A percentile compares a stretch with the other conserved stretches of the same genome.
Evolutionary conservation across 805 yeast genomes (phyloP).

Genomic region (Metahyphopichia silvanorum): DNA sequence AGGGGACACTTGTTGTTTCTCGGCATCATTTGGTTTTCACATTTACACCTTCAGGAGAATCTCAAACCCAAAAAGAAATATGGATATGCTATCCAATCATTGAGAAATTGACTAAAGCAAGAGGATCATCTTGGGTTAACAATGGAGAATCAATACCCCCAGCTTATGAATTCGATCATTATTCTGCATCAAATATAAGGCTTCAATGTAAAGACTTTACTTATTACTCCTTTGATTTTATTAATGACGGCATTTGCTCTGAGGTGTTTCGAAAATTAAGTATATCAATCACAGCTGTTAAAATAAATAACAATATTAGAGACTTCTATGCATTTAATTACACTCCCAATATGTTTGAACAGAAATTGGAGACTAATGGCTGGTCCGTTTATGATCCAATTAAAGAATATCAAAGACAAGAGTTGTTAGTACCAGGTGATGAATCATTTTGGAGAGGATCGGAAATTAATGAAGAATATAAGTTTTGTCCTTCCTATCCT

Average conservation of each 20-base stretch:
- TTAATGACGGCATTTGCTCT: slow-evolving; percentile 51
- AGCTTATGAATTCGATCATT: slow-evolving; percentile 26
- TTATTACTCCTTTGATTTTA: slow-evolving; percentile 73
- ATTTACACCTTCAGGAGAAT: slow-evolving; percentile 13
- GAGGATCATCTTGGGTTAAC: slow-evolving; percentile 48
- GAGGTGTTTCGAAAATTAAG: slow-evolving; percentile 74
- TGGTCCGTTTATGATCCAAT: slow-evolving; percentile 69
- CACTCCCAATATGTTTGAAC: slow-evolving; percentile 69
- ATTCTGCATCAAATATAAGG: slow-evolving; percentile 54
- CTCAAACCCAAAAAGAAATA: slow-evolving; percentile 48
- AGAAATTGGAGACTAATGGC: slow-evolving; percentile 45
- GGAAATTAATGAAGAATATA: slow-evolving; percentile 57
- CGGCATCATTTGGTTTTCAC: slow-evolving; percentile 38
- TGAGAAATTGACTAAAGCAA: slow-evolving; percentile 53
- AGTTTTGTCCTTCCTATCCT: slow-evolving; percentile 77
- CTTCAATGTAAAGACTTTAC: slow-evolving; percentile 83
- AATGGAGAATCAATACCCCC: slow-evolving; percentile 7
- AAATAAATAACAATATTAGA: slow-evolving; percentile 37
- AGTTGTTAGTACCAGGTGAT: slow-evolving; percentile 32
- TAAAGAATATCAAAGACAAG: slow-evolving; percentile 74
- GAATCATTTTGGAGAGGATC: slow-evolving; percentile 66
- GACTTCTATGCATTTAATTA: slow-evolving; percentile 78
- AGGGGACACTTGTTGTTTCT: slow-evolving; percentile 36
- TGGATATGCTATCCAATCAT: slow-evolving; percentile 93
- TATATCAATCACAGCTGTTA: slow-evolving; percentile 58